These are phyloP conservation scores for Sugiyamaella lignohabitans DNA, from an alignment of 805 yeast genomes.

Conservation along the genomic window DNA sequence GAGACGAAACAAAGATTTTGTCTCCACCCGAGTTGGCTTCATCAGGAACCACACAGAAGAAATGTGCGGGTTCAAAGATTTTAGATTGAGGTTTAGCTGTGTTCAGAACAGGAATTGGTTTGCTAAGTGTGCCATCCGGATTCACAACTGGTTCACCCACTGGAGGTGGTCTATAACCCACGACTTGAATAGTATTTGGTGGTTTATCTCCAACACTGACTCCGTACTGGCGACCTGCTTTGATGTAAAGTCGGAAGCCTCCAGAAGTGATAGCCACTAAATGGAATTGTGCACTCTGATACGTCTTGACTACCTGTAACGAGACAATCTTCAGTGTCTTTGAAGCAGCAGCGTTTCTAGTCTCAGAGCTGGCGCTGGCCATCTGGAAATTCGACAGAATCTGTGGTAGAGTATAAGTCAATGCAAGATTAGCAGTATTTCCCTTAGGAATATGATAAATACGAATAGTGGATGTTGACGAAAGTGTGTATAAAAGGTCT, in stretches of 20 bases:
- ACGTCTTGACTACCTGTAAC: conserved; percentile 6
- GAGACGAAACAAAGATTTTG: conserved; percentile 64
- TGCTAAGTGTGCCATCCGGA: not conserved
- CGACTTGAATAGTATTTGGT: conserved; percentile 34
- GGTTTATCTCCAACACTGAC: conserved; percentile 17
- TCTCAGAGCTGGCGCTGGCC: conserved; percentile 5
- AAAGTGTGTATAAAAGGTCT: conserved; percentile 69
- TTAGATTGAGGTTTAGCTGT: conserved; percentile 52
- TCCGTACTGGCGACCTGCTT: conserved; percentile 9
- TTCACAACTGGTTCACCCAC: conserved; percentile 13
- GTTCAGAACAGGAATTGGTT: no score
- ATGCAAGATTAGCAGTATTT: conserved; percentile 19
- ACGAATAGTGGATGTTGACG: conserved; percentile 74
- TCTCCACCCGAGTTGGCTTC: conserved; percentile 28
- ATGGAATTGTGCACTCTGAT: conserved; percentile 7
- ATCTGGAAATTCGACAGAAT: conserved; percentile 29
- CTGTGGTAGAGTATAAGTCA: conserved; percentile 27
- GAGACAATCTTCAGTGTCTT: conserved; percentile 17
- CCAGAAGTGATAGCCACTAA: conserved; percentile 12
- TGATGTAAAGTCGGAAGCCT: conserved; percentile 11
- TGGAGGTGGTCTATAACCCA: conserved; percentile 42
- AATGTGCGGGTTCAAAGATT: conserved; percentile 81
- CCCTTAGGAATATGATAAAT: conserved; percentile 52
- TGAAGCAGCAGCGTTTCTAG: not conserved
- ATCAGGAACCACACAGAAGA: conserved; percentile 52